A percentile compares a stretch with the other conserved stretches of the same genome.
Evolutionary conservation across 805 yeast species (phyloP).

Genomic region (Wickerhamiella brachini): DNA sequence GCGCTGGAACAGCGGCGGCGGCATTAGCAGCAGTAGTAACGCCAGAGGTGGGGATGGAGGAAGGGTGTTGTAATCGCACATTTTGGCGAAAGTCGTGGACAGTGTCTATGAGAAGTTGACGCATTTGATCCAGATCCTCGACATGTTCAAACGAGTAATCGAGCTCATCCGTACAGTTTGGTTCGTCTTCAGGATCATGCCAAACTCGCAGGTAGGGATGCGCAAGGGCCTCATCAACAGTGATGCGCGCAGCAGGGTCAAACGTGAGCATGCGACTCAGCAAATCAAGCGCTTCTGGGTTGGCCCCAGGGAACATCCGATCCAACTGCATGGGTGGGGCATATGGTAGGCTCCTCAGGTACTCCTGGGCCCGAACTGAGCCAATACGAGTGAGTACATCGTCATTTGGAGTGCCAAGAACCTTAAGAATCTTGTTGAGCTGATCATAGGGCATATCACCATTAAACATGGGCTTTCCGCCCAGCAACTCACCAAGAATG

Average conservation of each 20-base stretch:
- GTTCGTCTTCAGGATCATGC: slow-evolving; percentile 93
- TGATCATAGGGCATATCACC: slow-evolving; percentile 93
- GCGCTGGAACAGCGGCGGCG: too few relatives aligned
- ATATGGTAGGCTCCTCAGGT: slow-evolving; percentile 66
- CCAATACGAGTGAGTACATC: slow-evolving; percentile 54
- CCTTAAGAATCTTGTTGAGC: slow-evolving; percentile 66
- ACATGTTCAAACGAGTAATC: slow-evolving; percentile 89
- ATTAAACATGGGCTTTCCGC: slow-evolving; percentile 80
- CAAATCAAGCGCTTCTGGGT: slow-evolving; percentile 56
- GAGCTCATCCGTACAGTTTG: slow-evolving; percentile 70
- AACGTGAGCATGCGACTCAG: slow-evolving; percentile 60
- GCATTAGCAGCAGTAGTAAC: background rate
- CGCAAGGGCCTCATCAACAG: slow-evolving; percentile 68
- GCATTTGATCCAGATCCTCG: slow-evolving; percentile 60
- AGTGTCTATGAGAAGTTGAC: slow-evolving; percentile 65
- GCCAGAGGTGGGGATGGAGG: background rate
- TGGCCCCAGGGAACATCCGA: slow-evolving; percentile 36
- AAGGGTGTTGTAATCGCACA: slow-evolving; percentile 13
- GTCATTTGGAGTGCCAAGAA: slow-evolving; percentile 75
- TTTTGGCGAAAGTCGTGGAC: slow-evolving; percentile 30
- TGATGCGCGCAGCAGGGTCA: slow-evolving; percentile 69
- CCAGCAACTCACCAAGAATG: slow-evolving; percentile 78
- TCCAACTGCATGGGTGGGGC: slow-evolving; percentile 46
- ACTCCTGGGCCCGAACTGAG: slow-evolving; percentile 76
- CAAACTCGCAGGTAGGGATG: slow-evolving; percentile 82